These are phyloP conservation scores for Ogataea populi-albae DNA, from an alignment of 805 yeast genomes.

Conservation along the genomic window DNA sequence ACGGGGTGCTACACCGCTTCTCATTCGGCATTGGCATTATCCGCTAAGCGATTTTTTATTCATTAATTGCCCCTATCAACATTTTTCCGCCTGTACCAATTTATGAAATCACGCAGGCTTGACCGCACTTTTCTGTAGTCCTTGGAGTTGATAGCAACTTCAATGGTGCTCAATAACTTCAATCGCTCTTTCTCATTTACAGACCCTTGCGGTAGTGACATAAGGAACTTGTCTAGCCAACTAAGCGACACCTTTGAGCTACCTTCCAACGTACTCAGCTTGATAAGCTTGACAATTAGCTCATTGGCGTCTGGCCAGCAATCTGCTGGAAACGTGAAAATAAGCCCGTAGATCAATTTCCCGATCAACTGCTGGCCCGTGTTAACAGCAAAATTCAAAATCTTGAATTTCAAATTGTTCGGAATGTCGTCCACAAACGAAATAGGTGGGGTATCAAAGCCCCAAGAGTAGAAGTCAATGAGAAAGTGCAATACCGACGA, in stretches of 20 bases:
- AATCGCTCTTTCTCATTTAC: constrained; percentile 67
- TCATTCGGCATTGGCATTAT: constrained; percentile 1
- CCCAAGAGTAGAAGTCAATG: constrained; percentile 84
- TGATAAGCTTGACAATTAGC: constrained; percentile 60
- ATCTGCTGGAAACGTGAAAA: constrained; percentile 68
- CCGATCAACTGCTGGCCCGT: constrained; percentile 58
- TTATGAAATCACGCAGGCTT: constrained; percentile 71
- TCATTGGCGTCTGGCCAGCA: constrained; percentile 73
- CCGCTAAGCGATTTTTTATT: background rate
- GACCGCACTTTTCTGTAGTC: constrained; percentile 73
- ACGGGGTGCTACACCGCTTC: no score
- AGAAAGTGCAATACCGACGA: constrained; percentile 68
- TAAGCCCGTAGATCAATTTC: constrained; percentile 60
- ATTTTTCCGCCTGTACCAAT: constrained; percentile 80
- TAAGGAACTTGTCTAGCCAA: constrained; percentile 63
- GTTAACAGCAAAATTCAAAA: constrained; percentile 44
- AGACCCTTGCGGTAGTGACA: constrained; percentile 55
- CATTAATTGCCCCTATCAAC: constrained; percentile 34
- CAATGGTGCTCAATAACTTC: constrained; percentile 56
- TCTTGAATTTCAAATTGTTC: constrained; percentile 45
- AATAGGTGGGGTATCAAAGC: constrained; percentile 74
- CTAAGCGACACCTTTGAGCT: constrained; percentile 38
- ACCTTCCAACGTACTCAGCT: constrained; percentile 46
- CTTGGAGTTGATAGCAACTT: constrained; percentile 59
- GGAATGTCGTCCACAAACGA: constrained; percentile 61